Evolutionary conservation across 257 asterid species (phyloP), one percentile per base, ranked within the genome.

Genomic region (Eustoma russellianum): DNA sequence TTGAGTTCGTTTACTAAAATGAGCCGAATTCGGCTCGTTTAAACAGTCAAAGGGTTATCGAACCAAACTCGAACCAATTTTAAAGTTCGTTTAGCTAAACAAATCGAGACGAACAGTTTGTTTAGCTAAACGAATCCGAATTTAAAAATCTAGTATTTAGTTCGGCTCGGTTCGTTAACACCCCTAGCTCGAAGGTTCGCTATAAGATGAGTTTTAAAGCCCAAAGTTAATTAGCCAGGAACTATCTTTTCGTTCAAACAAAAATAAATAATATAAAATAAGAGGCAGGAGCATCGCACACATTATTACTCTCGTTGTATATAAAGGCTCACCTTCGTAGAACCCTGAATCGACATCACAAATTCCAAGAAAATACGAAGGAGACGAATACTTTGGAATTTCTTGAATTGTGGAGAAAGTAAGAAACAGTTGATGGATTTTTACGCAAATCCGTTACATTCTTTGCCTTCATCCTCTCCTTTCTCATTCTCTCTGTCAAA

Each of bases 371-470:
- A 24, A 24, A 24, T 28, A 46, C 55, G 45, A 62, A 44, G 48
- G 38, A 16, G 13, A 47, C n/a, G 18, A 9, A 33, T 11, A 38
- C 62, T 52, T 24, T 57, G 41, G 28, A 28, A 15, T 33, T 52
- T 66, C 61, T 64, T 48, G 60, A 61, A 43, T 50, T 53, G 9
- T 28, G 56, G 14, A 6, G 46, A 41, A 17, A 43, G 17, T 54
- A 41, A 24, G 43, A 38, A 38, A 38, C 12, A 8, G 7, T 7
- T 38, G 12, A 91, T 87, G 97, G 97, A 91, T 78, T 74, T 84
- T 38, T 82, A 85, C 69, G 70, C 94, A 46, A 79, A 79, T 69
- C 85, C 85, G 14, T 77, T 88, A 61, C 88, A 62, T 65, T 75
- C 82, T 68, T 60, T 76, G 54, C 88, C 89, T 53, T 67, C 81